Conservation (phyloP, 306 rosid genomes). For the Hippophae tibetana region DNA sequence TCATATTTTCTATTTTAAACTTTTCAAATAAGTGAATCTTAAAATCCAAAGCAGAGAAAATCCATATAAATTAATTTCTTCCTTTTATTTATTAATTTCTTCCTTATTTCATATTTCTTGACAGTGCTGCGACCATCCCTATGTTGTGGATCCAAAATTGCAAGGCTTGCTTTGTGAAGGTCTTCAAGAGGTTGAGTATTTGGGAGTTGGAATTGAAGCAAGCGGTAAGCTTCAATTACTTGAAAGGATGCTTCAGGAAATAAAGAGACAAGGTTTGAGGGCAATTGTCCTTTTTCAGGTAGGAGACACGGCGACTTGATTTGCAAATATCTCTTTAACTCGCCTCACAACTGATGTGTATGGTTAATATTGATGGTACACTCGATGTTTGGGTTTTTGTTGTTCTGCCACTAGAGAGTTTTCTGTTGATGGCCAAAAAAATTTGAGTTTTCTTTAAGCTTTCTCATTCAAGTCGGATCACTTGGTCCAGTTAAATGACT, state of each 20-base stretch:
- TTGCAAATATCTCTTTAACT: background rate
- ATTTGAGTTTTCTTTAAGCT: too few species aligned
- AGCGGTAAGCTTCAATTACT: constrained; percentile 89
- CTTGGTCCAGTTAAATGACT: too few species aligned
- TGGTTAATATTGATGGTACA: too few species aligned
- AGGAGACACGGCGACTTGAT: constrained; percentile 10
- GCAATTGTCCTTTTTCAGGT: constrained; percentile 78
- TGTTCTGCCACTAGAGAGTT: too few species aligned
- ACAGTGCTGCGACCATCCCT: constrained; percentile 93
- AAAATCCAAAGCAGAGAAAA: too few species aligned
- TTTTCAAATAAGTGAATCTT: too few species aligned
- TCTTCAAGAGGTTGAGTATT: constrained; percentile 31
- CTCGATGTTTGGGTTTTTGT: too few species aligned
- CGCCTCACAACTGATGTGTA: background rate
- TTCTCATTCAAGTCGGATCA: too few species aligned
- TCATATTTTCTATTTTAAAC: too few species aligned
- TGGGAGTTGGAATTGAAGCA: constrained; percentile 62
- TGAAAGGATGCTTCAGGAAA: constrained; percentile 70
- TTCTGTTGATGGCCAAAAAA: too few species aligned
- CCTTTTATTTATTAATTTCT: too few species aligned
- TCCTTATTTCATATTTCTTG: constrained; percentile 14
- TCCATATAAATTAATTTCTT: too few species aligned
- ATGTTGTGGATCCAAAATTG: constrained; percentile 35
- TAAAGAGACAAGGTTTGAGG: constrained; percentile 46
- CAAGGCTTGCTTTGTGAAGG: constrained; percentile 32